Evolutionary conservation across 805 yeast species (phyloP), one percentile per base, ranked within the genome.

Genomic region (Kodamaea leandrae): DNA sequence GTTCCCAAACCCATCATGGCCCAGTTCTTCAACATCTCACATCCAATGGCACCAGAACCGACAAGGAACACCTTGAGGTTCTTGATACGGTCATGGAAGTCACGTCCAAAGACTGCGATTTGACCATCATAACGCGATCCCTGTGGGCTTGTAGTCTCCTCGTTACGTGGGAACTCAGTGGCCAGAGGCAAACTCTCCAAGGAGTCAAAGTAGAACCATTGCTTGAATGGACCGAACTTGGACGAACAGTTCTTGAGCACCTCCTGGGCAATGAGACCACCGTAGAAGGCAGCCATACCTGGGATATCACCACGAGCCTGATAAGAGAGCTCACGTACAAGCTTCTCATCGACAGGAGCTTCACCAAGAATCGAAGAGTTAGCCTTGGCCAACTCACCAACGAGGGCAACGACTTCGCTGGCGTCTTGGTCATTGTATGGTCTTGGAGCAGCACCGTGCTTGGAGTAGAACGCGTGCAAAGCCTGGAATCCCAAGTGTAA

Each of bases 21-120:
- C 98, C 98, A 93, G 59, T 88, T 90, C 67, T 93, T 93, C 56
- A 93, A 74, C 90, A 93, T 91, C 68, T 93, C 99, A 71, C 99
- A 93, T 28, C 99, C 99, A 71, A 93, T 93, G 14, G 99, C 99
- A 60, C 99, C 99, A 1, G 97, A 76, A 33, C 99, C 99, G 29
- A 93, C 99, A 50, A 93, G 71, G 63, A 93, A 91, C 3, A 90
- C 88, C 56, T 80, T 83, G 48, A 85, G 68, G 62, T 90, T 87
- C 27, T 86, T 78, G 43, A 93, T 67, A 32, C 68, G 69, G 55
- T 83, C 79, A 58, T 88, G 91, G 65, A 78, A 87, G 32, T 78
- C 78, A 36, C 76, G 58, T 45, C 99, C 99, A 53, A 89, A 89
- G 1, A 91, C 96, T 2, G 98, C 97, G 57, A 89, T 86, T 69